These are phyloP conservation scores for Mucor sp. DNA, from an alignment of 371 early-diverging fungal species.

Conservation along the genomic window DNA sequence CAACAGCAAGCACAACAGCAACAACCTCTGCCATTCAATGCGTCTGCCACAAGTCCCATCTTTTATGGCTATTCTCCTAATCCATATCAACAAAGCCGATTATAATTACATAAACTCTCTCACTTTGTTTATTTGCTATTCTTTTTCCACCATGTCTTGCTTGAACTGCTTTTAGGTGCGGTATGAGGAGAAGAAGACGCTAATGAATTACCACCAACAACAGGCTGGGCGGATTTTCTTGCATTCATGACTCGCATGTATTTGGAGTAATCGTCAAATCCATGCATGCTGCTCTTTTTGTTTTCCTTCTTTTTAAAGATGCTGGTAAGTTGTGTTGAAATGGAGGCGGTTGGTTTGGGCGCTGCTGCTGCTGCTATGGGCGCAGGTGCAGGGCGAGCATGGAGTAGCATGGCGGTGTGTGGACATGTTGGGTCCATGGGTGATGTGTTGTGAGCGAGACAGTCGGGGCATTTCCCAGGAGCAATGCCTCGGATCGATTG, in stretches of 20 bases:
- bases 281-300: neutral
- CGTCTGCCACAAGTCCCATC: constrained; percentile 34
- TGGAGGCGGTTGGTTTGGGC: neutral
- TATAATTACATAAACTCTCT: neutral
- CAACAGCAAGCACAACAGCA: neutral
- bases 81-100: constrained; percentile 8
- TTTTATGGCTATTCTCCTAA: constrained; percentile 37
- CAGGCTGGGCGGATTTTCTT: neutral
- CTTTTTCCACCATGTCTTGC: constrained; percentile 18
- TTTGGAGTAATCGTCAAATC: neutral
- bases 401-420: neutral
- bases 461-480: neutral
- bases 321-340: neutral
- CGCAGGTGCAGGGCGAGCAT: neutral
- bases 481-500: neutral
- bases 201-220: neutral
- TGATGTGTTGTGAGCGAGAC: neutral
- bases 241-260: neutral
- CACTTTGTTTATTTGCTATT: constrained; percentile 7
- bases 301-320: neutral
- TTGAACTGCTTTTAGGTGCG: neutral
- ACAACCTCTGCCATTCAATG: constrained; percentile 22
- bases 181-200: neutral
- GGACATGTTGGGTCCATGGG: neutral
- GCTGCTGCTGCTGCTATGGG: neutral